These are phyloP conservation scores for Phaeoacremonium minimum DNA, from an alignment of 2,329 filamentous ascomycete species.

Conservation along the genomic window DNA sequence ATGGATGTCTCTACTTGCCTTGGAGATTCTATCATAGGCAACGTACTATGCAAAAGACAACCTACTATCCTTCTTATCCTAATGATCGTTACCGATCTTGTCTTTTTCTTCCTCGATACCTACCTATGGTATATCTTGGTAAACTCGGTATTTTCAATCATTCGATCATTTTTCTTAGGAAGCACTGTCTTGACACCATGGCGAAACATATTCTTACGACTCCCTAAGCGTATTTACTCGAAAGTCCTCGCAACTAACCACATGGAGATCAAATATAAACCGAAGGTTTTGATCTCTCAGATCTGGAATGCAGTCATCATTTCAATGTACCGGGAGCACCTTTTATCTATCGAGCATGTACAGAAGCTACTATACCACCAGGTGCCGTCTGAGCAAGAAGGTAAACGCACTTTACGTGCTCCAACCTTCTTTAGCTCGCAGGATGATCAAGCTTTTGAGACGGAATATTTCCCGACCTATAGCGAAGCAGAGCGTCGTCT, in stretches of 20 bases:
- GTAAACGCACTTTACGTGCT: conserved; percentile 90
- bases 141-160: conserved; percentile 91
- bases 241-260: conserved; percentile 97
- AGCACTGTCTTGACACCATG: conserved; percentile 98
- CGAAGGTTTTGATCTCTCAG: conserved; percentile 97
- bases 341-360: conserved; percentile 95
- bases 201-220: conserved; percentile 96
- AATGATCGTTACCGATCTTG: conserved; percentile 91
- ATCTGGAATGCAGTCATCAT: conserved; percentile 99
- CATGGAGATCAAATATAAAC: conserved; percentile 99
- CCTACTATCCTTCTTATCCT: conserved; percentile 78
- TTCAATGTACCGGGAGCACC: conserved; percentile 98
- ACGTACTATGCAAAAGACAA: conserved; percentile 72
- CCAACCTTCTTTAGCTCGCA: conserved; percentile 99
- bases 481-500: conserved; percentile 97
- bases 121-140: conserved; percentile 97
- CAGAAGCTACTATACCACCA: conserved; percentile 98
- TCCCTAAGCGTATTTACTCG: conserved; percentile 98
- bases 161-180: conserved; percentile 95
- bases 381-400: conserved; percentile 97
- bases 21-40: conserved; percentile 66
- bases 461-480: conserved; percentile 91
- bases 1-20: conserved; percentile 76
- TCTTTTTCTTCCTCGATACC: conserved; percentile 97
- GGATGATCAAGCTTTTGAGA: conserved; percentile 99